phyloP scores from a whole-genome alignment of 768 basidiomycete species.

The Dentipellis sp. region DNA sequence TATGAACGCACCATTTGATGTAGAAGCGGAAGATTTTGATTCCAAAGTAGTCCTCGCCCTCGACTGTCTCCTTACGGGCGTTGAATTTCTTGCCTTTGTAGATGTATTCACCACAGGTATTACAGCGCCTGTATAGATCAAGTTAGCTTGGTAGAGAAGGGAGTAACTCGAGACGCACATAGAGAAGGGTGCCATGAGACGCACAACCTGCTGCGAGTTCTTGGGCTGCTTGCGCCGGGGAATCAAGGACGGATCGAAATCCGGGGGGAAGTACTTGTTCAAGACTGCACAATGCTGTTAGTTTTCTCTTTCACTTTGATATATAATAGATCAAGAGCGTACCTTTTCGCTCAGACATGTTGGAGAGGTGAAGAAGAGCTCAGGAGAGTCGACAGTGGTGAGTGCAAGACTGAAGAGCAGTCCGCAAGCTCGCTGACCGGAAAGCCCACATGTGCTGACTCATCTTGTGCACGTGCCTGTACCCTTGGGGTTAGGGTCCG shows the following conservation, averaged over 20 bases:
- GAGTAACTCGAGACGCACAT: conserved; percentile 48
- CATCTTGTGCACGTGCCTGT: too few species aligned
- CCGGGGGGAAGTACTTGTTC: conserved; percentile 96
- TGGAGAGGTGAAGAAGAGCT: conserved; percentile 4
- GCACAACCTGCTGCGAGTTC: conserved; percentile 95
- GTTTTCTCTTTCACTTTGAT: not conserved
- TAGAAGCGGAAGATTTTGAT: conserved; percentile 96
- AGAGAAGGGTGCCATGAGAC: conserved; percentile 98
- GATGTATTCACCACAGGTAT: conserved; percentile 96
- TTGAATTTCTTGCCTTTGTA: conserved; percentile 99
- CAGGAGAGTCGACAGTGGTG: not conserved
- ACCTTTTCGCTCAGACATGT: conserved; percentile 85
- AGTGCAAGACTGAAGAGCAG: not conserved
- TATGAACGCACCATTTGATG: conserved; percentile 69
- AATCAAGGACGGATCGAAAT: conserved; percentile 96
- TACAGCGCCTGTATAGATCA: conserved; percentile 59
- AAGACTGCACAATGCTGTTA: conserved; percentile 43
- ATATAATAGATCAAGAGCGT: conserved; percentile 1
- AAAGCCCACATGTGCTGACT: too few species aligned
- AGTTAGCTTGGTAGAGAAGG: conserved; percentile 1
- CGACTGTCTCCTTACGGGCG: conserved; percentile 95
- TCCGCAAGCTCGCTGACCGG: too few species aligned
- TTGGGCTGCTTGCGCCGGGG: conserved; percentile 83
- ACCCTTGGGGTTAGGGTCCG: too few species aligned
- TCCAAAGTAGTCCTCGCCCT: conserved; percentile 95